Conservation (phyloP, 108 stramenopile genomes). For the Seminavis robusta region DNA sequence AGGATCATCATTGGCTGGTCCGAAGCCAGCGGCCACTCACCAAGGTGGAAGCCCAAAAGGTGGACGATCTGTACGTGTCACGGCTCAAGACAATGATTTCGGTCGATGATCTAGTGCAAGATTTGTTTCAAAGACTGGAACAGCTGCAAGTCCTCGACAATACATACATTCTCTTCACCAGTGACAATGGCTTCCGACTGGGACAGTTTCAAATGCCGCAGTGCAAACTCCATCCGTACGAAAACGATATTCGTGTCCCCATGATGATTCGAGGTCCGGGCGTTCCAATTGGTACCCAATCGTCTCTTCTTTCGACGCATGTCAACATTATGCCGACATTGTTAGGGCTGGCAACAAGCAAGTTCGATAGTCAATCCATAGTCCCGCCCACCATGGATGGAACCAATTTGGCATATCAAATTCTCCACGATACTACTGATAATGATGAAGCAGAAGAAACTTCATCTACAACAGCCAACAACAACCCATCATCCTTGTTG, state of each 20-base stretch:
- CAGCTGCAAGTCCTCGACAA: slow-evolving; percentile 16
- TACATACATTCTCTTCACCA: slow-evolving; percentile 46
- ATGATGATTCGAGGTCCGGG: slow-evolving; percentile 44
- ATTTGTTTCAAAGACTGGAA: slow-evolving; percentile 12
- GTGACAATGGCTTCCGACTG: slow-evolving; percentile 52
- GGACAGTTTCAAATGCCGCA: slow-evolving; percentile 40
- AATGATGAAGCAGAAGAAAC: not conserved
- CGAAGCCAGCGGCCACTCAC: slow-evolving; percentile 22
- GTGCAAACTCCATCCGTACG: slow-evolving; percentile 40
- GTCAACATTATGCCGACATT: slow-evolving; percentile 52
- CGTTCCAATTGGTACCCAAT: slow-evolving; percentile 7
- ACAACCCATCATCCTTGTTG: slow-evolving; percentile 8
- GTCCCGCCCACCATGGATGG: slow-evolving; percentile 45
- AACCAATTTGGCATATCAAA: slow-evolving; percentile 20
- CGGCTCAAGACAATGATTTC: slow-evolving; percentile 29
- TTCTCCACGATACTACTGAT: slow-evolving; percentile 5
- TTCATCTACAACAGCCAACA: not conserved
- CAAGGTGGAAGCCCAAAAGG: slow-evolving; percentile 5
- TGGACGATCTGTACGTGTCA: slow-evolving; percentile 29
- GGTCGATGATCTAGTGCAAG: slow-evolving; percentile 47
- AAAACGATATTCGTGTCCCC: slow-evolving; percentile 43
- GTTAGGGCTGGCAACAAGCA: slow-evolving; percentile 16
- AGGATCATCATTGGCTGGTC: slow-evolving; percentile 31
- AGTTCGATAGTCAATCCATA: not conserved
- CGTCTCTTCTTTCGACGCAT: slow-evolving; percentile 21